Evolutionary conservation across 179 eudicot genomes (phyloP).

Genomic region (Amaranthus tricolor): DNA sequence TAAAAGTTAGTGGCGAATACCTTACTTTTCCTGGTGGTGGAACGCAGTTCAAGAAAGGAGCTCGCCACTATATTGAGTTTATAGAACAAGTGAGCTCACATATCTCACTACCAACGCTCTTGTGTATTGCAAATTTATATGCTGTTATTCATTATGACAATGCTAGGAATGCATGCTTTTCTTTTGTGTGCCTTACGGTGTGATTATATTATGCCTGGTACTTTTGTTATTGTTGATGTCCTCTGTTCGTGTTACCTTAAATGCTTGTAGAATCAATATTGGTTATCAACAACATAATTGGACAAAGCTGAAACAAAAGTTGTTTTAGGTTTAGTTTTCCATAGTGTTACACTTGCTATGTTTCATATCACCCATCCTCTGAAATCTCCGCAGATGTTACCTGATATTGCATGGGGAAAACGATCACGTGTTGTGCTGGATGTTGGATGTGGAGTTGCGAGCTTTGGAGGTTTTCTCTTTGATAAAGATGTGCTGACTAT

Average conservation of each 20-base stretch:
- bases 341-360: neutral
- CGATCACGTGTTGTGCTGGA: conserved; percentile 47
- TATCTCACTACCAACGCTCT: neutral
- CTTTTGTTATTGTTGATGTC: neutral
- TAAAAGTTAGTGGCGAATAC: conserved; percentile 75
- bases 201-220: neutral
- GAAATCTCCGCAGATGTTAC: conserved; percentile 28
- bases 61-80: conserved; percentile 83
- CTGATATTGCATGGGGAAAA: conserved; percentile 45
- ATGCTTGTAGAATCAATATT: neutral
- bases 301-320: neutral
- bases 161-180: neutral
- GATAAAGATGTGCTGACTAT: conserved; percentile 52
- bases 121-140: neutral
- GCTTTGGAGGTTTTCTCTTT: conserved; percentile 50
- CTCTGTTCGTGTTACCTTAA: neutral
- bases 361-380: conserved; percentile 14
- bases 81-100: conserved; percentile 54
- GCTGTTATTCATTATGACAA: neutral
- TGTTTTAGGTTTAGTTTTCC: too few relatives aligned
- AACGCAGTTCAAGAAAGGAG: conserved; percentile 91
- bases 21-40: conserved; percentile 98
- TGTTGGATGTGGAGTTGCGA: conserved; percentile 58
- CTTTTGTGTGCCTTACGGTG: neutral
- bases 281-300: neutral